Base-by-base conservation (phyloP, 2,329 filamentous ascomycete genomes). In the Fusarium begoniae region DNA sequence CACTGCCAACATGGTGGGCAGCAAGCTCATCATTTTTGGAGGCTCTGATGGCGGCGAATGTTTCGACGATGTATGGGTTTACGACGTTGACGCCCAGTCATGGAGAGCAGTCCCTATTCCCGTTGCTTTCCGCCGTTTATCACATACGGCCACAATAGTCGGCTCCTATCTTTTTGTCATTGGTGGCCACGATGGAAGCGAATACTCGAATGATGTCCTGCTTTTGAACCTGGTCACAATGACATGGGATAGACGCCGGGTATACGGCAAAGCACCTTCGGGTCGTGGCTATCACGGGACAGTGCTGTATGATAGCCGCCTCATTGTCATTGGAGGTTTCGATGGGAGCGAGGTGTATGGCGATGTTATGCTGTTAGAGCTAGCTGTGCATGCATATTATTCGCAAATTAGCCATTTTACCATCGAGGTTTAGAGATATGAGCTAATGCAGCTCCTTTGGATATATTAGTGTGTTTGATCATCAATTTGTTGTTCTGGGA, bases 1-100 rank as follows among this genome's bases (percentile, higher is more conserved):
- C 80, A 93, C 91, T 9, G 91, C 91, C 72, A 93, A 93, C 79
- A 92, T 93, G 87, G 90, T 93, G 48, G 91, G 90, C 72, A 88
- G 87, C 81, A 93, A 93, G 82, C 87, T 93, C 70, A 92, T 93
- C 80, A 90, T 93, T 76, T 93, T 89, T 79, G 91, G 91, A 44
- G 91, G 91, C 40, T 92, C 90, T 7, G 91, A 93, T 79, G 91
- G 91, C 73, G 90, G 90, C 58, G 90, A 93, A 81, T 93, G 91
- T 82, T 93, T 93, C 82, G 88, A 91, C 79, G 91, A 93, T 77
- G 91, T 93, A 45, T 93, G 91, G 91, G 88, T 93, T 37, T 93
- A 92, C 82, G 90, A 93, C 79, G 88, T 92, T 11, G 90, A 93
- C 57, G 87, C 85, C 44, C 85, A 88, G 66, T 74, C 84, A 30